Base-by-base conservation (phyloP, 352 stramenopile genomes). In the Pythium grandisporangium region DNA sequence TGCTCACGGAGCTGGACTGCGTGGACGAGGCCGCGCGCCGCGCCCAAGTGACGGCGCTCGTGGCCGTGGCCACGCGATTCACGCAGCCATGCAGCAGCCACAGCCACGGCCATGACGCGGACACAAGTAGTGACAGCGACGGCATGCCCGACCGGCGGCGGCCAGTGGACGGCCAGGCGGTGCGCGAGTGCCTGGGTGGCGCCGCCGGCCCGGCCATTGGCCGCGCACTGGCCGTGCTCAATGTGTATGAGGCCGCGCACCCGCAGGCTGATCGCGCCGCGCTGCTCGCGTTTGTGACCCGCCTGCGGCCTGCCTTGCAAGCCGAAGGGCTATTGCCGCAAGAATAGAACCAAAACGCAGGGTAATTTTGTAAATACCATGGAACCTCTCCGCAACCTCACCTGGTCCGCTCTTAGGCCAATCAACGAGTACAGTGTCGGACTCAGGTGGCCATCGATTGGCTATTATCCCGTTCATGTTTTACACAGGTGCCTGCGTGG, bases 221-320 rank as follows among this genome's bases (percentile, higher is more conserved):
- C 20, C 51, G 46, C 20, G 60, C 69, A n/a, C 64, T 87, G 2
- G 58, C 66, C 16, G 60, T 84, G 11, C 58, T 87, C 2, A 42
- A 58, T 1, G 63, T 82, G n/a, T 84, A 58, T 53, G 70, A 87
- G 45, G 58, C 70, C 19, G 54, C 75, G 25, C 44, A 75, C 30
- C 54, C 54, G 44, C 37, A 35, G 13, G 47, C 35, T 26, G 32
- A 46, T 2, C 6, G 49, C 7, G 53, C 54, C 24, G 23, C 51
- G 32, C 41, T 56, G 35, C 17, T 56, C 26, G 46, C 24, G 23
- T 61, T 56, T 21, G 13, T 61, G 4, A 37, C 55, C 27, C 40
- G 39, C 32, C 33, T 60, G 27, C 23, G 37, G 30, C 50, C 37
- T 12, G 4, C 52, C 42, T 51, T 57, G 49, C 14, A 55, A 55